A percentile compares a stretch with the other conserved stretches of the same genome.
Evolutionary conservation across 2,329 filamentous ascomycete genomes (phyloP).

Genomic region (Dryadomyces quercivorus): DNA sequence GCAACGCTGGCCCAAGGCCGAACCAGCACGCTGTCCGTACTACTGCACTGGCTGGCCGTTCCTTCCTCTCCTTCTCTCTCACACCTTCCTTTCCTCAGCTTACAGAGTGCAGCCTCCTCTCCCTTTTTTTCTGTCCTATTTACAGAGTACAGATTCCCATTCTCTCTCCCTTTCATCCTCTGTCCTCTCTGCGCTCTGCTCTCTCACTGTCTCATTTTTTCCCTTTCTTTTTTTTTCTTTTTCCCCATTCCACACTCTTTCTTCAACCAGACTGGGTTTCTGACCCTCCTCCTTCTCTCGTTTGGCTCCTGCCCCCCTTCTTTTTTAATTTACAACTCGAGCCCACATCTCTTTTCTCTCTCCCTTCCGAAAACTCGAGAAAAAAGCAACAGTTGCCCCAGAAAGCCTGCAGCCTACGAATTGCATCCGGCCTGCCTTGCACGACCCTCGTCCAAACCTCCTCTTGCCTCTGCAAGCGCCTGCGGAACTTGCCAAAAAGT

Average conservation of each 20-base stretch:
- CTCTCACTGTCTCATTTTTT: not conserved
- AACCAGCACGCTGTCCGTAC: too few species aligned
- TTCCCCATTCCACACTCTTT: not conserved
- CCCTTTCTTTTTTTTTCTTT: not conserved
- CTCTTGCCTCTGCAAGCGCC: constrained; percentile 11
- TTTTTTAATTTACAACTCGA: too few species aligned
- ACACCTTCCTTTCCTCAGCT: not conserved
- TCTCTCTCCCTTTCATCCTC: not conserved
- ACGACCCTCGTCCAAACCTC: not conserved
- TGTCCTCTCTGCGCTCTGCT: not conserved
- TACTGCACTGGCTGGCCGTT: not conserved
- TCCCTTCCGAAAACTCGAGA: too few species aligned
- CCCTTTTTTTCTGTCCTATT: not conserved
- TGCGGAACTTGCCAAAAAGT: constrained; percentile 1
- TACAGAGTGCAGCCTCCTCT: not conserved
- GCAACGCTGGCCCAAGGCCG: too few species aligned
- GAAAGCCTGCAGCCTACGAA: not conserved
- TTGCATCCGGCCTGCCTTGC: not conserved
- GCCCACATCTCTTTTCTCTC: too few species aligned
- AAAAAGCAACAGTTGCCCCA: too few species aligned
- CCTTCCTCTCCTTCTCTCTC: not conserved
- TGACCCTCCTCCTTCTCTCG: not conserved
- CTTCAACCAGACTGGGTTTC: not conserved
- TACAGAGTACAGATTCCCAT: not conserved
- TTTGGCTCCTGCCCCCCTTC: not conserved